Percentiles rank a stretch among this genome's conserved stretches.
phyloP scores from a whole-genome alignment of 352 stramenopile genomes.

The Globisporangium acanthophoron region DNA sequence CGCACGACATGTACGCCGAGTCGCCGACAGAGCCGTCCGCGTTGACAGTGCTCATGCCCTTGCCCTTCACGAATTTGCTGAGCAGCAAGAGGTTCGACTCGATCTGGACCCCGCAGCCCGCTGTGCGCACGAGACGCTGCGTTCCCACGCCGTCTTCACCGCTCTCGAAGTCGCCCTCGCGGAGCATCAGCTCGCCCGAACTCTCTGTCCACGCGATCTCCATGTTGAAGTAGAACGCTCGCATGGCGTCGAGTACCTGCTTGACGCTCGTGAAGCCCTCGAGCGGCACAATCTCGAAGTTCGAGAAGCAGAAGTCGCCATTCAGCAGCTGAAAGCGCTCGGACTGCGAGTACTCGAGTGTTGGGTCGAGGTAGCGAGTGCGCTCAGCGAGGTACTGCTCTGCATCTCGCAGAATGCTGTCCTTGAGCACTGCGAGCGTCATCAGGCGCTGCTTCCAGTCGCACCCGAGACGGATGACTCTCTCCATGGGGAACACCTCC shows the following conservation, averaged over 20 bases:
- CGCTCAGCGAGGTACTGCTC: constrained; percentile 21
- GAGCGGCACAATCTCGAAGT: constrained; percentile 16
- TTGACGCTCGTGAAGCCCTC: constrained; percentile 4
- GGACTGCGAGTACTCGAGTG: constrained; percentile 21
- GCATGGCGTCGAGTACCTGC: constrained; percentile 4
- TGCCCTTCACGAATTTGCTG: constrained; percentile 5
- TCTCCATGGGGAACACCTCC: neutral
- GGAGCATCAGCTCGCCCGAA: constrained; percentile 27
- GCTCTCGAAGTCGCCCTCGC: constrained; percentile 25
- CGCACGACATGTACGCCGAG: neutral
- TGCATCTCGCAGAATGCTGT: neutral
- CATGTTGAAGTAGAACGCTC: constrained; percentile 11
- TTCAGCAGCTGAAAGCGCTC: constrained; percentile 15
- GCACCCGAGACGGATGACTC: neutral
- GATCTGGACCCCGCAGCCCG: constrained; percentile 13
- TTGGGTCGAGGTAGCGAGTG: constrained; percentile 16
- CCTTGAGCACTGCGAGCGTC: neutral
- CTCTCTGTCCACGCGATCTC: constrained; percentile 14
- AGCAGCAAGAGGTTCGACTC: constrained; percentile 38
- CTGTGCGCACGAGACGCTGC: constrained; percentile 2
- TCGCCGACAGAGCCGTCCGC: neutral
- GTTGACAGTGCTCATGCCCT: neutral
- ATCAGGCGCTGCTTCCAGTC: neutral
- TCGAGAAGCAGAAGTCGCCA: constrained; percentile 18
- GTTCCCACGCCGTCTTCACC: neutral